Percentiles rank a stretch among this genome's conserved stretches.
phyloP scores from a whole-genome alignment of 148 eudicot species.

The Fagopyrum tataricum region DNA sequence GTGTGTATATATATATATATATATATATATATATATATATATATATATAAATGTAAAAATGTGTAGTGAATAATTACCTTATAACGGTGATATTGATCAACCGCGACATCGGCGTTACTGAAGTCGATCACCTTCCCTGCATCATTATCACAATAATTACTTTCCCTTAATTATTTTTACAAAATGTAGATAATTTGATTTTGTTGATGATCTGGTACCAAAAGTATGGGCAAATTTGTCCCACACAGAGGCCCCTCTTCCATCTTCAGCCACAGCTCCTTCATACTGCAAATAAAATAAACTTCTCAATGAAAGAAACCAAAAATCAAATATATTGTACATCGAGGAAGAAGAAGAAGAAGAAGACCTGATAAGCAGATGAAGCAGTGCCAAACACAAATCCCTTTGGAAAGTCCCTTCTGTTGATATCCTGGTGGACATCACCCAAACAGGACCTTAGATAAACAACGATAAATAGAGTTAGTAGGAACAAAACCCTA shows the following conservation, averaged over 20 bases:
- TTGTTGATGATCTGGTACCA: conserved; percentile 28
- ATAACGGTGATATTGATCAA: conserved; percentile 65
- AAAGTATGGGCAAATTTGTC: conserved; percentile 67
- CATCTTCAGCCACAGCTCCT: conserved; percentile 80
- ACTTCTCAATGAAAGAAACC: conserved; percentile 14
- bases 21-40: too few species aligned
- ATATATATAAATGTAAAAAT: too few species aligned
- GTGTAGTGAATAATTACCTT: conserved; percentile 23
- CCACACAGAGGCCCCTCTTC: conserved; percentile 67
- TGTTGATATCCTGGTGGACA: conserved; percentile 18
- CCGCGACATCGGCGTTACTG: conserved; percentile 86
- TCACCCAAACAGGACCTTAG: neutral
- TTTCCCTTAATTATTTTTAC: too few species aligned
- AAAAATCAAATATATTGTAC: neutral
- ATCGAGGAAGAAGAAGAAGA: neutral
- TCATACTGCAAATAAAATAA: conserved; percentile 44
- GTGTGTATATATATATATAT: too few species aligned
- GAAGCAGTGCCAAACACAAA: conserved; percentile 64
- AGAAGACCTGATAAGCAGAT: conserved; percentile 42
- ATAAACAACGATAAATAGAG: too few species aligned
- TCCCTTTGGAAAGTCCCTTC: conserved; percentile 44
- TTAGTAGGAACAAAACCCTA: too few species aligned
- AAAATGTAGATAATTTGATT: neutral
- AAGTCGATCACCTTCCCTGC: conserved; percentile 69
- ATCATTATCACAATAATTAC: neutral